Percentiles rank a stretch among this genome's conserved stretches.
These are phyloP conservation scores for Fremontodendron californicum DNA, from an alignment of 345 rosid genomes.

Conservation along the genomic window DNA sequence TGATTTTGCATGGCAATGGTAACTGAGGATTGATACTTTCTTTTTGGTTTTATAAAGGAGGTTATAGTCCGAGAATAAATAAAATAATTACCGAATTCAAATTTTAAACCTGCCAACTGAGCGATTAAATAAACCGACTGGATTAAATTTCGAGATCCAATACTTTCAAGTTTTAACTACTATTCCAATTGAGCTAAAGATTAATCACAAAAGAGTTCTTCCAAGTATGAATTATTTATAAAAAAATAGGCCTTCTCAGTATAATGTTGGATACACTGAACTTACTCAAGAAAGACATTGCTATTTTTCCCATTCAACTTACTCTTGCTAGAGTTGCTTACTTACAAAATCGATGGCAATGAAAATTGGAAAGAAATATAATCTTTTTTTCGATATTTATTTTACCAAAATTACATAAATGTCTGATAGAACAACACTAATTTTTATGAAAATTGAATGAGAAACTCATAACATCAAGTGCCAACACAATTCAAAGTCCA, in stretches of 20 bases:
- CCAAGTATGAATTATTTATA: no score
- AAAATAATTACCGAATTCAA: no score
- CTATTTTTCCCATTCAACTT: not conserved
- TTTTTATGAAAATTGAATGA: constrained; percentile 6
- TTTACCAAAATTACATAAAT: not conserved
- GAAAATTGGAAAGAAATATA: not conserved
- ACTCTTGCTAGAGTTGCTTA: not conserved
- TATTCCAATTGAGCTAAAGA: no score
- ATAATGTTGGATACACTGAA: not conserved
- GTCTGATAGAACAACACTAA: not conserved
- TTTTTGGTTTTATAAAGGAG: no score
- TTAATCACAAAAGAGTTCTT: no score
- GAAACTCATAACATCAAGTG: constrained; percentile 10
- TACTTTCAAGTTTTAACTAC: no score
- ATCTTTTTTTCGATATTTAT: not conserved
- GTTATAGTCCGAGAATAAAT: no score
- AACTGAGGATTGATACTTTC: no score
- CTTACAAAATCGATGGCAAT: not conserved
- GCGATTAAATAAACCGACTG: no score
- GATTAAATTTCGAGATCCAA: no score
- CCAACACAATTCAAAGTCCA: constrained; percentile 15
- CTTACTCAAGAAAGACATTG: not conserved
- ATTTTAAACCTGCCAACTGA: no score
- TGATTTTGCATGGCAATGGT: no score
- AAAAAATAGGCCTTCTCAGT: not conserved